These are phyloP conservation scores for Phytophthora podocarpi DNA, from an alignment of 352 stramenopile genomes.

Conservation along the genomic window DNA sequence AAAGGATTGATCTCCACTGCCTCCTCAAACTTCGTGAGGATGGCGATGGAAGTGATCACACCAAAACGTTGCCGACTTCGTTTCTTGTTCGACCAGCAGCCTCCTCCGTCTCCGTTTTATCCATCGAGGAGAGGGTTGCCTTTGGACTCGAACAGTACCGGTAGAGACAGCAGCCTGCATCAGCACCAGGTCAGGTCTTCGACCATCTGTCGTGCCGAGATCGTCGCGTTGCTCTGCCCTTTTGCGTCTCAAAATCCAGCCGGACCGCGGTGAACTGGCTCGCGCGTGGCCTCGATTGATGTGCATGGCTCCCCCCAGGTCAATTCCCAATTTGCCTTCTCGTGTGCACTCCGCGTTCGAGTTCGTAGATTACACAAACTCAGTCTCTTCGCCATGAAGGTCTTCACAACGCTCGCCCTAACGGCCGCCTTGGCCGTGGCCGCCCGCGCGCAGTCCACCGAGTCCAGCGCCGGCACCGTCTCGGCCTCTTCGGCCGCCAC, in stretches of 20 bases:
- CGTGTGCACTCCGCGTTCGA: constrained; percentile 27
- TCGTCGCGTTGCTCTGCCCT: constrained; percentile 14
- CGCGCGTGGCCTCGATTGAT: constrained; percentile 17
- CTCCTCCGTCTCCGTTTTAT: too few species aligned
- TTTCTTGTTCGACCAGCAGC: constrained; percentile 1
- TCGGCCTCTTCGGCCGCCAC: constrained; percentile 23
- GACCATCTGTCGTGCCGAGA: constrained; percentile 5
- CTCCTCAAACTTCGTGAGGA: too few species aligned
- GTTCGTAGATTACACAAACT: constrained; percentile 37
- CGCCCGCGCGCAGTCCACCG: constrained; percentile 25
- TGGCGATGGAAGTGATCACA: too few species aligned
- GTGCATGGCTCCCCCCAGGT: not conserved
- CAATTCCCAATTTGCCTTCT: constrained; percentile 50
- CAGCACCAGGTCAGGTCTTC: constrained; percentile 2
- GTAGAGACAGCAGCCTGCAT: constrained; percentile 10
- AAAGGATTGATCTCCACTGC: too few species aligned
- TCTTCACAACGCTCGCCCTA: constrained; percentile 34
- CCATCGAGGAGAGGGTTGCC: constrained; percentile 13
- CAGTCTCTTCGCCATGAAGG: constrained; percentile 27
- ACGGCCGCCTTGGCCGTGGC: constrained; percentile 28
- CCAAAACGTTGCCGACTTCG: too few species aligned
- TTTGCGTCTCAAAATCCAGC: constrained; percentile 29
- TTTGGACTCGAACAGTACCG: not conserved
- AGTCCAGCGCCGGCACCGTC: constrained; percentile 39
- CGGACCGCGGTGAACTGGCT: constrained; percentile 28